Evolutionary conservation across 257 asterid genomes (phyloP), one percentile per base, ranked within the genome.

Genomic region (Cynanchum wilfordii): DNA sequence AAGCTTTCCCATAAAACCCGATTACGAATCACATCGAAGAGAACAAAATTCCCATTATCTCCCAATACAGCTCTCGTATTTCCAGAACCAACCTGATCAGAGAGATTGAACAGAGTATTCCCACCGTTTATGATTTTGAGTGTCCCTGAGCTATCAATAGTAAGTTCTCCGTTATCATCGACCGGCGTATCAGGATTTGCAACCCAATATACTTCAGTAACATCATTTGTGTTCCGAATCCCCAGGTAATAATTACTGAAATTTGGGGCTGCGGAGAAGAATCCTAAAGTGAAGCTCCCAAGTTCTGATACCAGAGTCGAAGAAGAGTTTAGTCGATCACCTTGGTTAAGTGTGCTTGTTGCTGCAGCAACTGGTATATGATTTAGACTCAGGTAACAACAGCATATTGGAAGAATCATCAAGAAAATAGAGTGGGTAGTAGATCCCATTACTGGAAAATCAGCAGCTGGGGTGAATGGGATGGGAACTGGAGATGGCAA

Each of bases 1-100:
- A 80, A 86, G 62, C 96, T 90, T 49, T 89, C 82, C 88, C 88
- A 84, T 27, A 83, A 25, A 19, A 51, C 50, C 40, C 42, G 69
- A n/a, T 68, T 73, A 33, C 13, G 24, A 1, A 56, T 57, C 25
- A 52, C 68, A 47, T 75, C 83, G 55, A 57, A 69, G 0, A 82
- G 47, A 19, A 87, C 78, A 3, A 89, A 78, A 30, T 85, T 89
- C n/a, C 90, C 92, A 0, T 80, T 59, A 10, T 89, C 75, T 64
- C 74, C 44, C 63, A 82, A 60, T 5, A 72, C 70, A 38, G 88
- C 89, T 0, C 81, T 77, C 17, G 79, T 70, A 67, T 75, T 83
- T 62, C 54, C 45, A 56, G 69, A 49, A 25, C 20, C 84, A 24
- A 22, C 72, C 73, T 2, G 66, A 60, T 64, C 76, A 74, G 69